Base-by-base conservation (phyloP, 768 basidiomycete species). In the Lactifluus volemus region DNA sequence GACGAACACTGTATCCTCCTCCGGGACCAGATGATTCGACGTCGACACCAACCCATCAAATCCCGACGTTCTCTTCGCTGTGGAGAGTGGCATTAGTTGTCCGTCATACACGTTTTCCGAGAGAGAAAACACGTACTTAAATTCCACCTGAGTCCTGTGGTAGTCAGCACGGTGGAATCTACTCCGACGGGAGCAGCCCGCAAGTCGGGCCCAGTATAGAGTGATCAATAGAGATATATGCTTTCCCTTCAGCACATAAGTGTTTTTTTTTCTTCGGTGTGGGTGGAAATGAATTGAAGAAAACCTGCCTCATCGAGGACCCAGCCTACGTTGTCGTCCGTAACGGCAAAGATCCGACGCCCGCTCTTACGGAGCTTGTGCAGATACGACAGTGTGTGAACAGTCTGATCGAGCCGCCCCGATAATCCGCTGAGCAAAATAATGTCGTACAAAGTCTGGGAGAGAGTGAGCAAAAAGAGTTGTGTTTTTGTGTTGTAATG, bases 171-270 rank as follows among this genome's bases (percentile, higher is more conserved):
- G 0, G 93, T 88, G 5, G 78, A 79, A 32, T 85, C 85, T 14
- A 94, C 74, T 0, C 95, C 97, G 3, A 98, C 81, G 97, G 97
- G 10, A 99, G 80, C n/a, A 98, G 80, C 0, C 95, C 97, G 70
- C 97, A 99, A 0, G 95, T 98, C 53, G 83, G 82, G 0, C 95
- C 96, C 44, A 97, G 75, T 9, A 84, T 66, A 0, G 73, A 67
- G 65, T 91, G 88, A 67, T 95, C 85, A 48, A 98, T 79, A 11
- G 77, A 70, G 60, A 99, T 89, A 5, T 73, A 70, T 98, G 96
- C 68, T 86, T 83, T 19, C 96, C 96, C 93, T 97, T 25, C 50
- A 30, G 15, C 41, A n/a, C 34, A 44, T 53, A 25, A 60, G 12
- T 9, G 25, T 25, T 25, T 25, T 25, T 25, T 25, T 2, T 25